These are phyloP conservation scores for Lentinula sp. DNA, from an alignment of 768 basidiomycete species.

Conservation along the genomic window DNA sequence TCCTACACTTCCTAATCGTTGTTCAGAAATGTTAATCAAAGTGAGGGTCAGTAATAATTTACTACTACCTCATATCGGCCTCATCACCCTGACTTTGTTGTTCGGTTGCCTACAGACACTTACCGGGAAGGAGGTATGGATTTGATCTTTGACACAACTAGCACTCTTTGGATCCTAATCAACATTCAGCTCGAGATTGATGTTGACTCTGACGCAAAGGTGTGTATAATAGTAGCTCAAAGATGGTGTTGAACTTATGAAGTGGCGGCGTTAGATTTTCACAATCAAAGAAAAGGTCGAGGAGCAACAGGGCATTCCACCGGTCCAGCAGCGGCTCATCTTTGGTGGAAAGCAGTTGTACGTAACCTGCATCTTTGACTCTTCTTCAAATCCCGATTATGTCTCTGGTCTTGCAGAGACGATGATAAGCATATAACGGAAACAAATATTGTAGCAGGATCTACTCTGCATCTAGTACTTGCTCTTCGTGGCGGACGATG, in stretches of 20 bases:
- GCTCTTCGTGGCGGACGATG: constrained; percentile 87
- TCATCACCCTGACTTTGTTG: not conserved
- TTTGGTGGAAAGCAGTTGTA: constrained; percentile 92
- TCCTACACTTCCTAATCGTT: not conserved
- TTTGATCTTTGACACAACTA: not conserved
- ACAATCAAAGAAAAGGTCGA: constrained; percentile 98
- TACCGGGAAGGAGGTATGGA: constrained; percentile 88
- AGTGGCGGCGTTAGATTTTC: constrained; percentile 51
- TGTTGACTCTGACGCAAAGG: constrained; percentile 87
- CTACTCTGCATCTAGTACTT: constrained; percentile 90
- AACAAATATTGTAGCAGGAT: constrained; percentile 77
- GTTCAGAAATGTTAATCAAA: not conserved
- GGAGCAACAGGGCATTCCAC: constrained; percentile 97
- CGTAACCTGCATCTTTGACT: constrained; percentile 19
- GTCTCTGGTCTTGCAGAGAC: constrained; percentile 41
- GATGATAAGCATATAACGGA: constrained; percentile 91
- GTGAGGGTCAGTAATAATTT: not conserved
- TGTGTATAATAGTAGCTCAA: constrained; percentile 19
- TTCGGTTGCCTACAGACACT: constrained; percentile 55
- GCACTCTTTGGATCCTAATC: constrained; percentile 6
- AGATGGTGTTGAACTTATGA: too few relatives aligned
- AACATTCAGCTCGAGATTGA: constrained; percentile 81
- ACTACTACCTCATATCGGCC: not conserved
- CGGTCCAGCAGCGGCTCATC: constrained; percentile 92
- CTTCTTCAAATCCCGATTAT: not conserved